Percentiles rank a stretch among this genome's conserved stretches.
Evolutionary conservation across 2,329 filamentous ascomycete species (phyloP).

Genomic region (Fonsecaea erecta): DNA sequence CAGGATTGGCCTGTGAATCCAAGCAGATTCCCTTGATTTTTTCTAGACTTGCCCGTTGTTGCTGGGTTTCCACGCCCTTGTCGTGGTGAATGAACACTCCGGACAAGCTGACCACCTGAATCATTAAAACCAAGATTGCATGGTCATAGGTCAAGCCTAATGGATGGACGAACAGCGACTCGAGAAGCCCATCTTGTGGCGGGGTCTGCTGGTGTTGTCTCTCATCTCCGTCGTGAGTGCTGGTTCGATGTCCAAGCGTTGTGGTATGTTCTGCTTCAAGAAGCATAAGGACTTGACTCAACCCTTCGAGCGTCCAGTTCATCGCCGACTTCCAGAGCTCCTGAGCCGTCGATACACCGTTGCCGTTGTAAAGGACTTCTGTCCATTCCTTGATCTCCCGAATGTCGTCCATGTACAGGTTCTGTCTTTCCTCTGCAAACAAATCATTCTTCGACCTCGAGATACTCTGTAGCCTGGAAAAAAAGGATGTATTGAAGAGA

Average conservation of each 20-base stretch:
- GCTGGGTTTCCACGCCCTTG: neutral
- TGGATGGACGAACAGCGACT: constrained; percentile 19
- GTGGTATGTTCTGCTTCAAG: constrained; percentile 5
- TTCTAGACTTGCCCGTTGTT: constrained; percentile 36
- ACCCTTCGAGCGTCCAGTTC: constrained; percentile 58
- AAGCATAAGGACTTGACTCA: constrained; percentile 41
- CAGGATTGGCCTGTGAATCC: constrained; percentile 16
- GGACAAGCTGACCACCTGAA: constrained; percentile 48
- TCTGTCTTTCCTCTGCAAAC: constrained; percentile 89
- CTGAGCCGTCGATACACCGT: neutral
- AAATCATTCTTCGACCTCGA: constrained; percentile 62
- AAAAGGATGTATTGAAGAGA: constrained; percentile 17
- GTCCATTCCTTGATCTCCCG: constrained; percentile 75
- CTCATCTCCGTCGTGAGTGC: neutral
- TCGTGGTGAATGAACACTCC: constrained; percentile 41
- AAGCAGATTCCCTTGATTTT: constrained; percentile 38
- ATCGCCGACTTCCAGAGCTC: constrained; percentile 30
- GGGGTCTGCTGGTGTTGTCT: constrained; percentile 33
- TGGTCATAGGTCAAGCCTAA: constrained; percentile 74
- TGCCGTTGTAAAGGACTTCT: constrained; percentile 48
- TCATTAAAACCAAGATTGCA: constrained; percentile 62
- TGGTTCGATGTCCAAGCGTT: neutral
- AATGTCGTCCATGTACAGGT: constrained; percentile 86
- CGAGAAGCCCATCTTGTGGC: constrained; percentile 61
- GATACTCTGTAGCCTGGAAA: constrained; percentile 19